These are phyloP conservation scores for Ophiostoma angusticollis DNA, from an alignment of 2,329 filamentous ascomycete genomes.

Conservation along the genomic window DNA sequence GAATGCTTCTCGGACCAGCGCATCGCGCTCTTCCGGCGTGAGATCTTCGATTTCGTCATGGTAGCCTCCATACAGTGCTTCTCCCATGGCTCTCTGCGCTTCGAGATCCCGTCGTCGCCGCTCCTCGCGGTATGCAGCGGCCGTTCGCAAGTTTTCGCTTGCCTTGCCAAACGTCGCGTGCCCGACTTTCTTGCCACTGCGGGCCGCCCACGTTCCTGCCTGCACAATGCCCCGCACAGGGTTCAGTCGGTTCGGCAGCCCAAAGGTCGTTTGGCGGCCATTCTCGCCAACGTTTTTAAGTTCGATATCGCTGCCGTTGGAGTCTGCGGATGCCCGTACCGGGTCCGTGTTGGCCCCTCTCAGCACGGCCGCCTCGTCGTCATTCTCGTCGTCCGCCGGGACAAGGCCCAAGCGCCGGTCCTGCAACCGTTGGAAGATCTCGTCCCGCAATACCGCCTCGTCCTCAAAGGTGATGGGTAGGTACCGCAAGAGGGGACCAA, in stretches of 20 bases:
- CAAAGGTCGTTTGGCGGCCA: constrained; percentile 14
- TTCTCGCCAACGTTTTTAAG: constrained; percentile 20
- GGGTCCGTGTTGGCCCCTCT: constrained; percentile 10
- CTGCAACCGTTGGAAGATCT: constrained; percentile 73
- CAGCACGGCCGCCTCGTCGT: constrained; percentile 25
- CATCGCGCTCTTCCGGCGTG: constrained; percentile 76
- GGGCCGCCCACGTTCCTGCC: constrained; percentile 35
- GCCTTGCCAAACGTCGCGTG: constrained; percentile 31
- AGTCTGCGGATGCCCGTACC: constrained; percentile 3
- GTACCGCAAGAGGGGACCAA: constrained; percentile 75
- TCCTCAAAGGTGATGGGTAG: constrained; percentile 92
- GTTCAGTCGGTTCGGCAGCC: constrained; percentile 21
- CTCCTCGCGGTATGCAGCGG: constrained; percentile 34
- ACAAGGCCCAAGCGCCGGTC: constrained; percentile 52
- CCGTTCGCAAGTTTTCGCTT: constrained; percentile 27
- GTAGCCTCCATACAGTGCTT: constrained; percentile 74
- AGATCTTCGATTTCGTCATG: constrained; percentile 92
- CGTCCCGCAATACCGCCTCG: constrained; percentile 80
- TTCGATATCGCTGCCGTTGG: constrained; percentile 23
- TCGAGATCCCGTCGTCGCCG: constrained; percentile 52
- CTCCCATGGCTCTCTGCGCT: constrained; percentile 58
- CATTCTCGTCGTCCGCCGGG: constrained; percentile 32
- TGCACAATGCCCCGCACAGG: constrained; percentile 34
- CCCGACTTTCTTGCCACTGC: constrained; percentile 35
- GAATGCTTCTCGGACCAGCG: constrained; percentile 76